Conservation (phyloP, 371 early-diverging fungal genomes). For the Syncephalastrum monosporum region DNA sequence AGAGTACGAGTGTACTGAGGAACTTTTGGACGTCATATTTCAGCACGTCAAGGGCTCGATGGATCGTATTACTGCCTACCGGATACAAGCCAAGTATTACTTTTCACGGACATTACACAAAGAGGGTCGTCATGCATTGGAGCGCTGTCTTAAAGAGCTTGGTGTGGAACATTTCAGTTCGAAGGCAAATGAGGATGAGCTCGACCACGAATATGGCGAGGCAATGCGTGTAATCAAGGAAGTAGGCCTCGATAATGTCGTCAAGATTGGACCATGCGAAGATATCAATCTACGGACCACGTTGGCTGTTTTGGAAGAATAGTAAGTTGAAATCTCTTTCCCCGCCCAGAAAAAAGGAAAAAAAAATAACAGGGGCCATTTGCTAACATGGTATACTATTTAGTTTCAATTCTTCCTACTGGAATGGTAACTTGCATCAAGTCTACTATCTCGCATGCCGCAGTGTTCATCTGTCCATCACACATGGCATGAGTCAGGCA, state of each 20-base stretch:
- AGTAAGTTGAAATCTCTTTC: slow-evolving; percentile 16
- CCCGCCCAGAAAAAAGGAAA: background rate
- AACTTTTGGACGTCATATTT: slow-evolving; percentile 29
- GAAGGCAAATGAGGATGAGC: slow-evolving; percentile 13
- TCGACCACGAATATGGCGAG: slow-evolving; percentile 14
- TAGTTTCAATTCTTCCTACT: slow-evolving; percentile 35
- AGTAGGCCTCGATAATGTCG: slow-evolving; percentile 19
- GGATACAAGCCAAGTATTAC: slow-evolving; percentile 36
- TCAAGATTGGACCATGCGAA: slow-evolving; percentile 20
- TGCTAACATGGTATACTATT: background rate
- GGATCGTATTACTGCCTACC: slow-evolving; percentile 37
- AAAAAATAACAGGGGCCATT: background rate
- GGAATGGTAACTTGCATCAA: slow-evolving; percentile 35
- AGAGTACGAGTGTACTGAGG: slow-evolving; percentile 32
- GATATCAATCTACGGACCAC: slow-evolving; percentile 20
- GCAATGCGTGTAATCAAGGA: slow-evolving; percentile 15
- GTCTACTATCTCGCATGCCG: slow-evolving; percentile 38
- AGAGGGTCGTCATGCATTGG: slow-evolving; percentile 22
- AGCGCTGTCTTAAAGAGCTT: slow-evolving; percentile 32
- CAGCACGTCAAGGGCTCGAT: slow-evolving; percentile 23
- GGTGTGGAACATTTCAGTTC: slow-evolving; percentile 18
- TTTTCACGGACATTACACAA: slow-evolving; percentile 36
- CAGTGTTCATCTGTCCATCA: slow-evolving; percentile 28
- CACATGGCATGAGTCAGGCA: slow-evolving; percentile 20
- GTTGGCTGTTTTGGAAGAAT: slow-evolving; percentile 38